Conservation (phyloP, 129 eudicot genomes). For the Heracleum sosnowskyi region DNA sequence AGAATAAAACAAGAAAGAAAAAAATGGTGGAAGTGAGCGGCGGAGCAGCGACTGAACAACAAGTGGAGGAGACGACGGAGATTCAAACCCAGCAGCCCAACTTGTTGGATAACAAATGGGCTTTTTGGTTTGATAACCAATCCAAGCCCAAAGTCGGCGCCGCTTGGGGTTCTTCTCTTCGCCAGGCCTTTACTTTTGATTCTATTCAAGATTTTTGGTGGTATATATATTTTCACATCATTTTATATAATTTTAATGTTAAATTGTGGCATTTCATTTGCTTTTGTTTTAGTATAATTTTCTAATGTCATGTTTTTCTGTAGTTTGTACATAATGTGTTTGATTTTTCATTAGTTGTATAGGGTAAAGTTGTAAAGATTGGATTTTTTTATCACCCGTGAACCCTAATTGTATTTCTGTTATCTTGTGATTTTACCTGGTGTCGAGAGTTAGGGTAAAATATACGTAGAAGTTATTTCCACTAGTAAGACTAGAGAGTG, state of each 20-base stretch:
- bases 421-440: not conserved
- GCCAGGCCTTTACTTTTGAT: constrained; percentile 68
- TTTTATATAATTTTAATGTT: too few relatives aligned
- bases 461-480: too few relatives aligned
- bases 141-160: constrained; percentile 79
- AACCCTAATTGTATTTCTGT: not conserved
- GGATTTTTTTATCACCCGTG: not conserved
- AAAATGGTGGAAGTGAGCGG: constrained; percentile 28
- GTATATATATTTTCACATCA: constrained; percentile 22
- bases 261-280: too few relatives aligned
- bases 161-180: constrained; percentile 74
- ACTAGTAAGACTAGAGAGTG: not conserved
- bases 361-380: not conserved
- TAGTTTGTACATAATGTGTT: not conserved
- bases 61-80: constrained; percentile 26
- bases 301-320: too few relatives aligned
- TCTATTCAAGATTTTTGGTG: constrained; percentile 95
- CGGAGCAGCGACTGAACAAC: constrained; percentile 15
- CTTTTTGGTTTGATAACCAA: constrained; percentile 68
- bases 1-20: not conserved
- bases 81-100: constrained; percentile 40
- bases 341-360: not conserved
- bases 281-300: too few relatives aligned
- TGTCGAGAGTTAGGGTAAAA: not conserved
- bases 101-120: constrained; percentile 45